Evolutionary conservation across 2,329 filamentous ascomycete genomes (phyloP).

Genomic region (Cordyceps fumosorosea): DNA sequence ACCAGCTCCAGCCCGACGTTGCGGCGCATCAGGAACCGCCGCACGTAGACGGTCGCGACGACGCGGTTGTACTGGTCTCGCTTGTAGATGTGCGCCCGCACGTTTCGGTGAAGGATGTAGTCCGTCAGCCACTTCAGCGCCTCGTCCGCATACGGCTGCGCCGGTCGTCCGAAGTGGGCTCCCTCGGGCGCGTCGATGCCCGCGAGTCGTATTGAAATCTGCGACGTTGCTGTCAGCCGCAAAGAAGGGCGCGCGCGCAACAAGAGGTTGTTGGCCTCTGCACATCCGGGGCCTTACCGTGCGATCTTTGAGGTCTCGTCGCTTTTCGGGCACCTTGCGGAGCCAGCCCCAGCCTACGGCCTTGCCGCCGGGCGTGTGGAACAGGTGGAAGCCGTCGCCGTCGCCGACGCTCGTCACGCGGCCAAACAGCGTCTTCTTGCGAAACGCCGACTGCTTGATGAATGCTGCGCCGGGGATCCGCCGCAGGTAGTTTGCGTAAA

Average conservation of each 20-base stretch:
- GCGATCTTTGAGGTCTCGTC: constrained; percentile 63
- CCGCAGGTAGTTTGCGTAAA: constrained; percentile 73
- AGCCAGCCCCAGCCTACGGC: constrained; percentile 90
- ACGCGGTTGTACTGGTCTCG: constrained; percentile 90
- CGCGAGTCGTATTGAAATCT: constrained; percentile 85
- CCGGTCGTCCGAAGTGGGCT: constrained; percentile 83
- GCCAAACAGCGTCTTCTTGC: constrained; percentile 71
- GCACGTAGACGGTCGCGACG: constrained; percentile 76
- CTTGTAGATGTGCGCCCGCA: constrained; percentile 76
- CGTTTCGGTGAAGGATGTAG: constrained; percentile 64
- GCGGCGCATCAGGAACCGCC: constrained; percentile 59
- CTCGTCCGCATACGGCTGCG: constrained; percentile 77
- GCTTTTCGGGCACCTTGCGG: constrained; percentile 63
- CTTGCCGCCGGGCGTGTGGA: constrained; percentile 87
- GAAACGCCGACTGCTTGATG: constrained; percentile 69
- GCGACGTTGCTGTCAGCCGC: constrained; percentile 7
- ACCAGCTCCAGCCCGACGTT: constrained; percentile 92
- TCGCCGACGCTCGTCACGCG: constrained; percentile 91
- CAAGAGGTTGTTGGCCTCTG: neutral
- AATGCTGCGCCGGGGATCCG: constrained; percentile 73
- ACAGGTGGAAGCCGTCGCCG: constrained; percentile 91
- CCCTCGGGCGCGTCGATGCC: constrained; percentile 91
- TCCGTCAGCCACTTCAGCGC: constrained; percentile 72
- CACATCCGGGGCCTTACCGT: constrained; percentile 52
- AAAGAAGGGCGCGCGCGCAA: neutral